Evolutionary conservation across 108 stramenopile genomes (phyloP), one percentile per base, ranked within the genome.

Genomic region (Cyclotella choctawhatcheeana): DNA sequence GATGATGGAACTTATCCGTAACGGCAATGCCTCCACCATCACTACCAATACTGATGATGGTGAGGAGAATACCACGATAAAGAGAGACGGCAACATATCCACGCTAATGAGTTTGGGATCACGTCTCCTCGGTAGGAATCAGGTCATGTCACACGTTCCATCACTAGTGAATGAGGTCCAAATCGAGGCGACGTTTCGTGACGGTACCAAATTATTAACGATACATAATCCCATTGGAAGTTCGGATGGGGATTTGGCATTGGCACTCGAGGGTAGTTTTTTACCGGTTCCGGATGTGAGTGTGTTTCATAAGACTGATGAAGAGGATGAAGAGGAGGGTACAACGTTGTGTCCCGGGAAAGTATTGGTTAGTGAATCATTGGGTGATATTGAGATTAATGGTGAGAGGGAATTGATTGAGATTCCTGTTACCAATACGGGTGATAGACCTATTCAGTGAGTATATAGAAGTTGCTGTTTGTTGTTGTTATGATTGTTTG

Each of bases 181-280:
- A 82, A 85, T 99, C 34, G 98, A 99, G 85, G 97, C 93, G 21
- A 98, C 97, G 40, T 99, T 99, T 86, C 96, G 95, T 0, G 98
- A 99, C 81, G 98, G 98, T 2, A 99, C 98, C 55, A 99, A 99
- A 71, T 79, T 99, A n/a, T 64, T 97, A 29, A 99, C 98, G 26
- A 86, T 98, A 4, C 96, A 97, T 71, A 60, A 85, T 58, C 98
- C 98, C 18, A 95, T 97, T 68, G 55, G 73, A 8, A 52, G 50
- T 24, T 65, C 80, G 26, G 82, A 93, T 66, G 98, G 98, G 3
- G 88, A 99, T 83, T 61, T 99, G 61, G 62, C 64, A 27, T 61
- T 89, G 76, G 98, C 98, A 1, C 69, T 97, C 63, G 86, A 93
- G 64, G 97, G 97, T 56, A 93, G 89, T 14, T 97, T 95, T 69